These are phyloP conservation scores for Lomentospora prolificans DNA, from an alignment of 2,329 filamentous ascomycete species.

Conservation along the genomic window DNA sequence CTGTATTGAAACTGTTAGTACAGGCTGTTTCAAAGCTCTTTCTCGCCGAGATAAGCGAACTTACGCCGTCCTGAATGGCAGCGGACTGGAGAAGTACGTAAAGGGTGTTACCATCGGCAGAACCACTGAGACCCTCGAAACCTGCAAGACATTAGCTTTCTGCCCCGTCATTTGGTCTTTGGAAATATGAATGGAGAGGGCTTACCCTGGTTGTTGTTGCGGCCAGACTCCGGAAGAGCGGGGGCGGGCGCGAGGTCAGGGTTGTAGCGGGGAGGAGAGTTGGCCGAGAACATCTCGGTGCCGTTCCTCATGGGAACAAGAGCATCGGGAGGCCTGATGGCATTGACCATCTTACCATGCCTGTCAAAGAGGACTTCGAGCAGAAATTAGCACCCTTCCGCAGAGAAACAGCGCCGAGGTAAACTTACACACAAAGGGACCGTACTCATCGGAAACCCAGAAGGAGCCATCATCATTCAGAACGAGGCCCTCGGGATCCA, in stretches of 20 bases:
- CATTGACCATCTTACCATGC: not conserved
- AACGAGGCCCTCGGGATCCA: constrained; percentile 60
- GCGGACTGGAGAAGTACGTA: constrained; percentile 60
- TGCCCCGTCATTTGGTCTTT: not conserved
- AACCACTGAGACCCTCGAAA: constrained; percentile 60
- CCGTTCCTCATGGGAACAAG: not conserved
- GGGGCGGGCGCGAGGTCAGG: constrained; percentile 36
- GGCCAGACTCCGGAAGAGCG: constrained; percentile 47
- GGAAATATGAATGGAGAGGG: no score
- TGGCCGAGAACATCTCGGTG: constrained; percentile 47
- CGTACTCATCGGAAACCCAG: constrained; percentile 64
- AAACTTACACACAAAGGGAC: constrained; percentile 59
- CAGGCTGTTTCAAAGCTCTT: not conserved
- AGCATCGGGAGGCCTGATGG: constrained; percentile 2
- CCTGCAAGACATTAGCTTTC: constrained; percentile 18
- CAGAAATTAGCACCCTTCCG: not conserved
- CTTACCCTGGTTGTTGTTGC: constrained; percentile 57
- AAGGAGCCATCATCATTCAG: constrained; percentile 50
- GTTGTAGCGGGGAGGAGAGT: constrained; percentile 53
- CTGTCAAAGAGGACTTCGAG: not conserved
- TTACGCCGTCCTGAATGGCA: constrained; percentile 22
- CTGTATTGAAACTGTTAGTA: not conserved
- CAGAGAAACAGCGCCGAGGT: not conserved
- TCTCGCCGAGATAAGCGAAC: not conserved
- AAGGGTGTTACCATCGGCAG: constrained; percentile 50